These are phyloP conservation scores for Phaseolus lunatus DNA, from an alignment of 306 rosid species.

Conservation along the genomic window DNA sequence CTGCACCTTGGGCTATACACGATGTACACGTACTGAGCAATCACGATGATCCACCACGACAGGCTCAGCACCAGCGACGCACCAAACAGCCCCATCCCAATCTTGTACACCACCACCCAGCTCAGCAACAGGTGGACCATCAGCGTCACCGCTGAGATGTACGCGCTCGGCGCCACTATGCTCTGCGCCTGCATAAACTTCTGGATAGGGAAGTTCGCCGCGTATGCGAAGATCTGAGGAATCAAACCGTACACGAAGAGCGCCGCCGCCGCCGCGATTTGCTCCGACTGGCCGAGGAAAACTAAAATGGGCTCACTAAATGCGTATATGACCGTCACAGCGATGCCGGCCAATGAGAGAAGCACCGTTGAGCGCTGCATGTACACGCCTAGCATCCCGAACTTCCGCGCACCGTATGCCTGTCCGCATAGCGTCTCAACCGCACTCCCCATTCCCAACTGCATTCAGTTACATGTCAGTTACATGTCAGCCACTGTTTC, in stretches of 20 bases:
- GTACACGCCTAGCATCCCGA: constrained; percentile 68
- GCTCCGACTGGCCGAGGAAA: constrained; percentile 58
- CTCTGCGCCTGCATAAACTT: constrained; percentile 85
- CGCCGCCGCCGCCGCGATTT: constrained; percentile 64
- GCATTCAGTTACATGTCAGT: neutral
- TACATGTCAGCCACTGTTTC: neutral
- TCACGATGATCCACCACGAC: constrained; percentile 85
- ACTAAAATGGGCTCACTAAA: constrained; percentile 58
- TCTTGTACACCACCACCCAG: constrained; percentile 66
- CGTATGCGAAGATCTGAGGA: constrained; percentile 86
- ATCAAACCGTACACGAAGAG: constrained; percentile 70
- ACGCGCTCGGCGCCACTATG: constrained; percentile 76
- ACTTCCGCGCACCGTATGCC: constrained; percentile 73
- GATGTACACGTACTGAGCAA: constrained; percentile 68
- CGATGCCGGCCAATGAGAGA: constrained; percentile 38
- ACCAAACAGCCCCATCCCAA: constrained; percentile 70
- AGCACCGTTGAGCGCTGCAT: constrained; percentile 73
- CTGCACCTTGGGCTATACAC: constrained; percentile 65
- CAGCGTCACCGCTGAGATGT: constrained; percentile 62
- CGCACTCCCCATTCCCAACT: constrained; percentile 94
- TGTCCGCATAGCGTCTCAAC: constrained; percentile 93
- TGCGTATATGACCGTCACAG: constrained; percentile 48
- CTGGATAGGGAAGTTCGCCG: constrained; percentile 74
- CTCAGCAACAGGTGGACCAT: constrained; percentile 58
- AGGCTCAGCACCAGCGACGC: constrained; percentile 73